Base-by-base conservation (phyloP, 257 asterid genomes). In the Solanum paucissectum region DNA sequence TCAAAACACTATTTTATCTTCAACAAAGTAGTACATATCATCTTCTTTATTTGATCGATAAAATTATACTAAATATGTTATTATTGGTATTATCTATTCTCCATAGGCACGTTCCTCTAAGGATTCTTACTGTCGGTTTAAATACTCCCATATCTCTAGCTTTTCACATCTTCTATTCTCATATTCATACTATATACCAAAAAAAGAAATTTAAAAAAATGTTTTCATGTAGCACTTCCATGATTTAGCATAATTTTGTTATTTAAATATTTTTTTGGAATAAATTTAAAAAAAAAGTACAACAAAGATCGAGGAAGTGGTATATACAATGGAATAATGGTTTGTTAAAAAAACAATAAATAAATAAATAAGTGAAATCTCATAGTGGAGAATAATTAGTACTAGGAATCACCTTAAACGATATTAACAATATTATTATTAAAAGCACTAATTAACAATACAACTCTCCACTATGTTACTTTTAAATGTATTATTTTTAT, bases 51-150 rank as follows among this genome's bases (percentile, higher is more conserved):
- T n/a, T 10, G 1, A n/a, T 4, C 2, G 1, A 25, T 11, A 66
- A 66, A 66, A 14, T 69, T 69, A 69, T 2, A 14, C 0, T 32
- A 0, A 14, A 32, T 32, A 52, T 16, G 4, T 52, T 52, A 16
- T 52, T 52, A 5, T 18, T 4, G 18, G 9, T 71, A 14, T 71
- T 16, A 66, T 25, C 34, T 74, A 34, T 40, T 64, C 55, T 49
- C n/a, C 46, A 52, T 71, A 44, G 69, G 64, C 88, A 73, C 83
- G 33, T 87, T 86, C 89, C 88, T 64, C 89, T 33, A 83, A 89
- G 88, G 93, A 91, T 91, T 92, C 93, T 86, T 86, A 82, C 75
- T 88, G 93, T 91, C 91, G 94, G 91, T 90, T 89, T 29, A 27
- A 11, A 25, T 14, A 52, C 73, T 69, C 33, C 69, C 69, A n/a